phyloP scores from a whole-genome alignment of 257 asterid species.

The Primulina tabacum region DNA sequence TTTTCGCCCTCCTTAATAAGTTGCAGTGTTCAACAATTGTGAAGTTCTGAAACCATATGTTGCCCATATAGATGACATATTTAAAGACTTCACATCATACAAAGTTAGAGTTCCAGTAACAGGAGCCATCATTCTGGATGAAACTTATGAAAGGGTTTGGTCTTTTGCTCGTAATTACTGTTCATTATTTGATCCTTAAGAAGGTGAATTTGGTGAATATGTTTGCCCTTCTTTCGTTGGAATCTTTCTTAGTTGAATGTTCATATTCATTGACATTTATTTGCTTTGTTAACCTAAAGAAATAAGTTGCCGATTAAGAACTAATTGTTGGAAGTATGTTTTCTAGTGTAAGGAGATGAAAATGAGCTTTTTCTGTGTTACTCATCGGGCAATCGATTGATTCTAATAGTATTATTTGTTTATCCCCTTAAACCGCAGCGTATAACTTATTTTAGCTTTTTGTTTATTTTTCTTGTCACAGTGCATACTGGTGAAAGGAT shows the following conservation, averaged over 20 bases:
- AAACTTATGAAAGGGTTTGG: constrained; percentile 75
- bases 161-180: constrained; percentile 9
- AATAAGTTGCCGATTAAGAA: neutral
- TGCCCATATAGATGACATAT: constrained; percentile 76
- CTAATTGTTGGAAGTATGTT: neutral
- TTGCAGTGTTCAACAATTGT: constrained; percentile 76
- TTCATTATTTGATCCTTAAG: constrained; percentile 8
- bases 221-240: neutral
- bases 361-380: neutral
- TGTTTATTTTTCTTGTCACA: constrained; percentile 23
- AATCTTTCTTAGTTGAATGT: neutral
- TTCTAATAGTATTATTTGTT: neutral
- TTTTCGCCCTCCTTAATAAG: constrained; percentile 49
- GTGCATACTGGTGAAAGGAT: constrained; percentile 85
- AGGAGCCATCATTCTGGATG: constrained; percentile 83
- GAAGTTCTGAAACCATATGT: constrained; percentile 84
- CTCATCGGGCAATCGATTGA: neutral
- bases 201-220: neutral
- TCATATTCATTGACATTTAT: neutral
- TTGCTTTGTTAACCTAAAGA: constrained; percentile 1
- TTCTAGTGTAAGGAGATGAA: neutral
- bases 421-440: neutral
- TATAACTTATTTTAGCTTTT: constrained; percentile 14
- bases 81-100: constrained; percentile 85
- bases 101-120: constrained; percentile 90